These are phyloP conservation scores for Sporothrix luriei DNA, from an alignment of 2,329 filamentous ascomycete genomes.

Conservation along the genomic window DNA sequence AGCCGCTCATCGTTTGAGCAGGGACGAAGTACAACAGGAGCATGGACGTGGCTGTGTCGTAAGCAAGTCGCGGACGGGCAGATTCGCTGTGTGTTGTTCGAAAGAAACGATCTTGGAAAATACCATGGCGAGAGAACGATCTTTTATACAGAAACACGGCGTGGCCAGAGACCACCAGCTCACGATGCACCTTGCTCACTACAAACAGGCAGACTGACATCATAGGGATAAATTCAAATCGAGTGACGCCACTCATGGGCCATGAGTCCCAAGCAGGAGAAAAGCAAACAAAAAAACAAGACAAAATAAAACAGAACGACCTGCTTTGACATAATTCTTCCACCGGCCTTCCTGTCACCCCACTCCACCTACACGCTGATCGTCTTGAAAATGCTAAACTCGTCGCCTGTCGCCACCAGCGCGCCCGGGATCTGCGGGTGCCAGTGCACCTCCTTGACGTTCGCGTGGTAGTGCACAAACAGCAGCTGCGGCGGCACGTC, in stretches of 20 bases:
- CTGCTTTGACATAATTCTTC: background rate
- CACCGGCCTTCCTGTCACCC: no score
- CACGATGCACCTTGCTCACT: conserved; percentile 11
- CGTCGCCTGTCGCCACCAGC: conserved; percentile 85
- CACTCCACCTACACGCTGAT: conserved; percentile 67
- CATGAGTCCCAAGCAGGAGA: background rate
- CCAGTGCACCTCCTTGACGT: conserved; percentile 96
- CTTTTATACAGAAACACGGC: background rate
- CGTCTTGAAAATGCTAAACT: conserved; percentile 83
- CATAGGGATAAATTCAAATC: conserved; percentile 1
- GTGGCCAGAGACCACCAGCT: background rate
- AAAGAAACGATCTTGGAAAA: background rate
- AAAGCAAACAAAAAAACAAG: conserved; percentile 7
- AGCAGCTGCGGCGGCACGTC: conserved; percentile 93
- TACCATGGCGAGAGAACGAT: background rate
- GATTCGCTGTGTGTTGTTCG: background rate
- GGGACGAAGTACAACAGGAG: background rate
- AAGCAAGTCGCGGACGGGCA: background rate
- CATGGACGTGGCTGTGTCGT: background rate
- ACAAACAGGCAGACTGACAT: background rate
- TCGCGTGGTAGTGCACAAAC: conserved; percentile 95
- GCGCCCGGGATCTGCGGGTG: conserved; percentile 92
- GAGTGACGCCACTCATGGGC: conserved; percentile 20
- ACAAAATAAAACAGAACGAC: background rate
- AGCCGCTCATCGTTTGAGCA: background rate